Evolutionary conservation across 768 basidiomycete genomes (phyloP), one percentile per base, ranked within the genome.

Genomic region (Phanerochaete carnosa): DNA sequence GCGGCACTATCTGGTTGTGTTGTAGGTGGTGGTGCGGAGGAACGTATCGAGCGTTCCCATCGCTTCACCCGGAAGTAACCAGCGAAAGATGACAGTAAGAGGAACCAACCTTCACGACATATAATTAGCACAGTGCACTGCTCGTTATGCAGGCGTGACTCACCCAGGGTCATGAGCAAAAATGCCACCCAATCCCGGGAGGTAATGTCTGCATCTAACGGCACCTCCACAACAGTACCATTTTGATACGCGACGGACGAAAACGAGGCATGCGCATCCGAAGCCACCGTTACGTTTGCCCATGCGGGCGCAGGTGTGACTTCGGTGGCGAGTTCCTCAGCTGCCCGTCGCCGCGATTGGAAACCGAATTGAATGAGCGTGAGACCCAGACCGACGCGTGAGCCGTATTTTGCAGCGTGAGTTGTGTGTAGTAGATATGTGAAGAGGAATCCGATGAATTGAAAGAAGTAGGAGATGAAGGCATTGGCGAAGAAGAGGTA

Each of bases 341-440:
- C 60, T 15, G 25, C 16, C 19, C 56, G 62, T 47, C 57, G 32
- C 63, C 62, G 57, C 63, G 62, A 55, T 58, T 68, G 58, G 67
- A 95, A 85, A 0, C 95, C 96, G 66, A 88, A 93, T 69, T 98
- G 96, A 64, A 98, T 95, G 62, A 98, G 78, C 0, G 94, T 98
- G 66, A 97, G 80, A 19, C 96, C 96, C n/a, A 99, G 85, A 30
- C 96, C 96, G 0, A 94, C 94, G 46, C 94, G 89, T 16, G 93
- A 94, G 53, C 97, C 97, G 70, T 84, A 92, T 73, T 95, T 95
- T 62, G 90, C 92, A 0, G 97, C 94, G 70, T 98, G 95, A 1
- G 94, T 89, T 13, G 87, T 88, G 75, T 92, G 90, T 2, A 98
- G 86, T 66, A 98, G 87, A 69, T 94, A 97, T 0, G 95, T 97